Base-by-base conservation (phyloP, 257 asterid species). In the Dorcoceras hygrometricum region DNA sequence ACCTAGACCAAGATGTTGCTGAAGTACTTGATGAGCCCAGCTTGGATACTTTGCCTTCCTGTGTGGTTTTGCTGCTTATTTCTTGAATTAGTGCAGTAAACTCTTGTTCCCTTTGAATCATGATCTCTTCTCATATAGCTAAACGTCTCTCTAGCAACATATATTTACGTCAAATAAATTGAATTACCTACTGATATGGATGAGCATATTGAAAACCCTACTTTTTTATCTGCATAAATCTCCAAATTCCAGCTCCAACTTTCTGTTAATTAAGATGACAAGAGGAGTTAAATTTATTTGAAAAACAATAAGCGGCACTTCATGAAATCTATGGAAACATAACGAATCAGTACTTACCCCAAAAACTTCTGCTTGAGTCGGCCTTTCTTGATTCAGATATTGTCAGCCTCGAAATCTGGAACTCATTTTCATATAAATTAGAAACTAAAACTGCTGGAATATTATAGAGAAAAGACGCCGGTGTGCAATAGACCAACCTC, bases 1-100 rank as follows among this genome's bases (percentile, higher is more conserved):
- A 62, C 53, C 90, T 77, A 4, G 97, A 79, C 95, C 95, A 87
- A 27, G 95, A 75, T 58, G 92, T 26, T 4, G 75, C 31, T 61
- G 74, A 19, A 29, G 82, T 60, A 28, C 69, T 73, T 8, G 86
- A 66, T 24, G 86, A 71, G 66, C 76, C 68, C 57, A 43, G 51
- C n/a, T 56, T 77, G 22, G 57, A 20, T 12, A 4, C 4, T 12
- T 43, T 43, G 48, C 65, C 43, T 23, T 59, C 48, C 11, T 46
- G 51, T 43, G 51, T 68, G 19, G 26, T 66, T 34, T 72, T 57
- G 57, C 53, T 74, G 29, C 43, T 65, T 3, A 59, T 66, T 55
- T 81, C 95, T 46, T 79, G 78, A 71, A 77, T 83, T 7, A 43
- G 51, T 56, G 77, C 69, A 28, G 65, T 63, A 14, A 67, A 69